Evolutionary conservation across 257 asterid species (phyloP), one percentile per base, ranked within the genome.

Genomic region (Lycium barbarum): DNA sequence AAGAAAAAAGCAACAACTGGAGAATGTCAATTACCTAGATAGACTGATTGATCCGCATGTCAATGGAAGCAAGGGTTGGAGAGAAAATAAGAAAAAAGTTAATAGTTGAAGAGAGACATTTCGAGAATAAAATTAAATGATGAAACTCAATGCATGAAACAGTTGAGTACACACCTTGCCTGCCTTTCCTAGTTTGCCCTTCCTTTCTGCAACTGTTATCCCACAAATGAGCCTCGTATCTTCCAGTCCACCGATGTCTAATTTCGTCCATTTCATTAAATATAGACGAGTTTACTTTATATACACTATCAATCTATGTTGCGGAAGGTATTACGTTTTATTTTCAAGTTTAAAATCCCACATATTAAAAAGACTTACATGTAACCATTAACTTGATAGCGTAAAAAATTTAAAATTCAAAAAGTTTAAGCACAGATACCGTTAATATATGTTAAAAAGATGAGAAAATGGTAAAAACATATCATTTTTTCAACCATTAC

Each of bases 211-310:
- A 91, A 84, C 97, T 94, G 67, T 93, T 94, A 57, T 94, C 97
- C 98, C 97, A 94, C 84, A 94, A 90, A 89, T 94, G 98, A 45
- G 97, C 98, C 81, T 94, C 98, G 83, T 94, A 93, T 86, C 98
- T 92, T 81, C 98, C 97, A 7, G 98, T 94, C 98, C 98, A 94
- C 79, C 97, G 84, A 89, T 94, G 98, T 87, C 98, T 94, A 84
- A 57, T 55, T 40, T 14, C 33, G 45, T 3, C 68, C 55, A 85
- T 82, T 15, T 15, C 14, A 12, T 3, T 6, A 6, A 8, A 8
- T 5, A 26, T 26, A 7, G 7, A 2, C 6, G 1, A 18, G 4
- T 18, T 2, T 2, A 7, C 3, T 1, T 3, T 6, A 14, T 51
- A 33, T 10, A 3, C 1, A 54, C 58, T 3, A 6, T 40, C 6